Conservation (phyloP, 306 rosid species). For the Arachis hypogaea region DNA sequence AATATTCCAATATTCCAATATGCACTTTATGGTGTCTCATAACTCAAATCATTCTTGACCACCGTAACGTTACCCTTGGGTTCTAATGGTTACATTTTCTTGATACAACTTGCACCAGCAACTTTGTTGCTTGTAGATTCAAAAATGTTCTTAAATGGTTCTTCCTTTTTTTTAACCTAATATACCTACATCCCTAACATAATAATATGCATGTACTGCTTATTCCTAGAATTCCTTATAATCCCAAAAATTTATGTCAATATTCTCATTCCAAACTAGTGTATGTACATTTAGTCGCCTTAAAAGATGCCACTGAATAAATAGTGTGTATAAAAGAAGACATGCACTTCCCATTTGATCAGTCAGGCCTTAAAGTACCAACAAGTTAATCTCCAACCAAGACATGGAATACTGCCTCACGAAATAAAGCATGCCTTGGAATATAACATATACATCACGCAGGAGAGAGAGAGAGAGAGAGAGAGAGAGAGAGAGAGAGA, state of each 20-base stretch:
- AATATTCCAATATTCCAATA: background rate
- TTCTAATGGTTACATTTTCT: background rate
- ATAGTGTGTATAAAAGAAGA: background rate
- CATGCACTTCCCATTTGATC: slow-evolving; percentile 16
- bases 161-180: background rate
- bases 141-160: slow-evolving; percentile 9
- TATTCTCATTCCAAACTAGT: slow-evolving; percentile 5
- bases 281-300: background rate
- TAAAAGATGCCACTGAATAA: background rate
- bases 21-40: background rate
- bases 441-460: slow-evolving; percentile 22
- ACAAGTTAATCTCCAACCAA: background rate
- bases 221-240: background rate
- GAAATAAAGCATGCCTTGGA: slow-evolving; percentile 30
- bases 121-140: background rate
- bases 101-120: background rate
- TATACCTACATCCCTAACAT: background rate
- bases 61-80: background rate
- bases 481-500: background rate
- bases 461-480: no score
- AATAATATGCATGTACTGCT: background rate
- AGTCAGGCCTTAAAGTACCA: slow-evolving; percentile 1
- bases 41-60: background rate
- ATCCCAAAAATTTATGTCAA: slow-evolving; percentile 9
- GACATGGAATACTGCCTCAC: slow-evolving; percentile 1